Percentiles rank a stretch among this genome's conserved stretches.
Evolutionary conservation across 2,329 filamentous ascomycete species (phyloP).

Genomic region (Pyrenochaeta sp.): DNA sequence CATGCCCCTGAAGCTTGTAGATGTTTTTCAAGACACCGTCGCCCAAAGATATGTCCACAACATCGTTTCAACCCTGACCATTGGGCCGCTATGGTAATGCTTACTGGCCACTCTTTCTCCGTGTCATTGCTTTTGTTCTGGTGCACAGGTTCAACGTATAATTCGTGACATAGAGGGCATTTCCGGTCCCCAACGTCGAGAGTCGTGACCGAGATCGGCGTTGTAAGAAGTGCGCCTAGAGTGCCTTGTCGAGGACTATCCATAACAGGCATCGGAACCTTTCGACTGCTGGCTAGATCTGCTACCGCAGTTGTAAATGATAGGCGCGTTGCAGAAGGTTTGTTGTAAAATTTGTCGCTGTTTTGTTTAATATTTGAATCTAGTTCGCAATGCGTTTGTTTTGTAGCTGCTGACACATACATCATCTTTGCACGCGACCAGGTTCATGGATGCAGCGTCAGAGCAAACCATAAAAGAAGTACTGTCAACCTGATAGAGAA

Average conservation of each 20-base stretch:
- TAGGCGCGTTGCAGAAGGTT: too few species aligned
- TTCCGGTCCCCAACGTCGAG: not conserved
- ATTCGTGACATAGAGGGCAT: conserved; percentile 10
- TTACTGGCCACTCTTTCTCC: conserved; percentile 6
- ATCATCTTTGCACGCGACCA: too few species aligned
- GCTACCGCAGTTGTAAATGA: too few species aligned
- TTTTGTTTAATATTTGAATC: too few species aligned
- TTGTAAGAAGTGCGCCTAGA: not conserved
- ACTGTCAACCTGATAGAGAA: too few species aligned
- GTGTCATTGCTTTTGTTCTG: not conserved
- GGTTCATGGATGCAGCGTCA: too few species aligned
- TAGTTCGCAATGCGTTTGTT: too few species aligned
- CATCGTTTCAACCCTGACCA: conserved; percentile 1
- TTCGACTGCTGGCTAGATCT: too few species aligned
- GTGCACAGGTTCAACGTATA: not conserved
- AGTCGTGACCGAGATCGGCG: not conserved
- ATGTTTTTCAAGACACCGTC: conserved; percentile 10
- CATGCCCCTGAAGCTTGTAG: conserved; percentile 3
- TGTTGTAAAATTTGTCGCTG: too few species aligned
- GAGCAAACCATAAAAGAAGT: too few species aligned
- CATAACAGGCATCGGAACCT: not conserved
- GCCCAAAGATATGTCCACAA: conserved; percentile 11
- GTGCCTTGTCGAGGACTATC: not conserved
- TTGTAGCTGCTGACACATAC: too few species aligned
- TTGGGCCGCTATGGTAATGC: conserved; percentile 10